These are phyloP conservation scores for Sporobolomyces pararoseus DNA, from an alignment of 768 basidiomycete species.

Conservation along the genomic window DNA sequence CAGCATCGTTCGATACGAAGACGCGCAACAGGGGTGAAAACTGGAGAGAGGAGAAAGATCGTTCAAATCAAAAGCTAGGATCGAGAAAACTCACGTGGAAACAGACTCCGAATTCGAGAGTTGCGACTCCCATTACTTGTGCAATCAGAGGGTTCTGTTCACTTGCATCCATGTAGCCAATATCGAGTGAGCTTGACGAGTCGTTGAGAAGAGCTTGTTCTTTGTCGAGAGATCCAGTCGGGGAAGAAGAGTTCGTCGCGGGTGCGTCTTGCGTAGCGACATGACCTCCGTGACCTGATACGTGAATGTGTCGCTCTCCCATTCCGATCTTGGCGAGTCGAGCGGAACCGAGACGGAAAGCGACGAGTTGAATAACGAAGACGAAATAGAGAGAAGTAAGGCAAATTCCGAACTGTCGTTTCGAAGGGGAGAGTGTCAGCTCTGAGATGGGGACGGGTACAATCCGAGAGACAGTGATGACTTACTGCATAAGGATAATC, in stretches of 20 bases:
- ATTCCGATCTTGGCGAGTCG: conserved; percentile 42
- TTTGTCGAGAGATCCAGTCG: conserved; percentile 4
- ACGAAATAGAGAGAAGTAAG: conserved; percentile 43
- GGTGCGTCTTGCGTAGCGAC: conserved; percentile 9
- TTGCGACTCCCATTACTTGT: conserved; percentile 39
- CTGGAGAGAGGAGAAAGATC: no score
- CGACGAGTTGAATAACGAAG: conserved; percentile 44
- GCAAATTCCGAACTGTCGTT: conserved; percentile 43
- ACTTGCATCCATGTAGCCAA: conserved; percentile 33
- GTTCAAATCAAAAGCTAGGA: neutral
- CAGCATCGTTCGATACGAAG: no score
- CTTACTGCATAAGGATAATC: conserved; percentile 47
- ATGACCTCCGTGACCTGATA: conserved; percentile 24
- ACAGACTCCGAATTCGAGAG: conserved; percentile 48
- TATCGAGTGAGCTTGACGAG: conserved; percentile 1
- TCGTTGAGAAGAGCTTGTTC: conserved; percentile 10
- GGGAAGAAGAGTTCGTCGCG: conserved; percentile 1
- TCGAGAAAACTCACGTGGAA: conserved; percentile 20
- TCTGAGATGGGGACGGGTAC: neutral
- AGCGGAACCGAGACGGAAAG: conserved; percentile 42
- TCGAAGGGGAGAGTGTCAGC: neutral
- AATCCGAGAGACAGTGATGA: no score
- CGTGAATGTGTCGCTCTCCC: conserved; percentile 26
- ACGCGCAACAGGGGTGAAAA: no score
- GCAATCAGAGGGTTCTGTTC: conserved; percentile 37